phyloP scores from a whole-genome alignment of 2,329 filamentous ascomycete genomes.

The Pseudocercospora eumusae region DNA sequence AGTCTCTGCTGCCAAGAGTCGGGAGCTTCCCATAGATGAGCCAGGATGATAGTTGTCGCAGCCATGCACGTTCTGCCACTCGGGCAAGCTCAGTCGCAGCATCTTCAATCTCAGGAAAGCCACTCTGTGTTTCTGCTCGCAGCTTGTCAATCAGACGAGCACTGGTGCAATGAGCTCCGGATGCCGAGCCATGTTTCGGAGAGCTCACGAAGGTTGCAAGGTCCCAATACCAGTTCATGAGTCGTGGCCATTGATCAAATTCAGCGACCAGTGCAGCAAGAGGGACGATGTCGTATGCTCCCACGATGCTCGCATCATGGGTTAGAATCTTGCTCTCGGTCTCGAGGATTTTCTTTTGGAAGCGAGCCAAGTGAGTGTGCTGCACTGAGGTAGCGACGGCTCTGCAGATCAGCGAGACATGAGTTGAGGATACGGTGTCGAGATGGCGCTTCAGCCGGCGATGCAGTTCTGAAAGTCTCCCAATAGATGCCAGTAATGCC shows the following conservation, averaged over 20 bases:
- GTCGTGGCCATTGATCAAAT: slow-evolving; percentile 82
- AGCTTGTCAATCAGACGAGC: slow-evolving; percentile 76
- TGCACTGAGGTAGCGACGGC: slow-evolving; percentile 79
- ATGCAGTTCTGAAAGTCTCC: slow-evolving; percentile 76
- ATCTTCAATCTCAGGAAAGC: slow-evolving; percentile 81
- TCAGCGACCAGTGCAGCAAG: slow-evolving; percentile 80
- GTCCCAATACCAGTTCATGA: slow-evolving; percentile 83
- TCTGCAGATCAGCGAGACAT: slow-evolving; percentile 80
- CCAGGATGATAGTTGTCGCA: slow-evolving; percentile 88
- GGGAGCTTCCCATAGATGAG: slow-evolving; percentile 84
- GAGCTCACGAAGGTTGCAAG: slow-evolving; percentile 68
- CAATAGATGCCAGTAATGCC: slow-evolving; percentile 75
- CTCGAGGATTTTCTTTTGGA: slow-evolving; percentile 80
- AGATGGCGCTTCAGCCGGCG: slow-evolving; percentile 69
- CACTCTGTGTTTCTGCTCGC: slow-evolving; percentile 76
- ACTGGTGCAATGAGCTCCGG: slow-evolving; percentile 31
- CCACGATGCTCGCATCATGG: slow-evolving; percentile 76
- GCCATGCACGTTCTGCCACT: slow-evolving; percentile 84
- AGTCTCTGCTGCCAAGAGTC: slow-evolving; percentile 75
- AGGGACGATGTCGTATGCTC: slow-evolving; percentile 90
- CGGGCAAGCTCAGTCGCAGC: slow-evolving; percentile 71
- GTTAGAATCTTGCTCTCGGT: slow-evolving; percentile 78
- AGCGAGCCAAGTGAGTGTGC: slow-evolving; percentile 72
- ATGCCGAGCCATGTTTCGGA: slow-evolving; percentile 3
- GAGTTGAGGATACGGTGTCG: slow-evolving; percentile 65